Evolutionary conservation across 306 rosid genomes (phyloP).

Genomic region (Acmispon strigosus): DNA sequence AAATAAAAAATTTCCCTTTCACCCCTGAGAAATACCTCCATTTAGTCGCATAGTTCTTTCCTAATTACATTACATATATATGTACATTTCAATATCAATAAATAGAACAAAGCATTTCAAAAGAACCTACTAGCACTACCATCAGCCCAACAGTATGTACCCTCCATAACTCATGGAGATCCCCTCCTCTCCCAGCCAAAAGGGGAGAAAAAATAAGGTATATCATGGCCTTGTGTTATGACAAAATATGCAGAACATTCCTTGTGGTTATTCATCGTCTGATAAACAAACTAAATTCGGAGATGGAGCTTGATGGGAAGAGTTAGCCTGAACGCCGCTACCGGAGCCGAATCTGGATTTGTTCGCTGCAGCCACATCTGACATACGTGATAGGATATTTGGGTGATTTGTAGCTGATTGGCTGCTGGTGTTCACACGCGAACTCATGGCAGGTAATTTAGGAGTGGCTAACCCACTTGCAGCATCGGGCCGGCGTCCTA

Average conservation of each 20-base stretch:
- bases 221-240: not conserved
- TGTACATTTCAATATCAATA: slow-evolving; percentile 5
- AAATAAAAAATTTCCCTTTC: not conserved
- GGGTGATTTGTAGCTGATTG: slow-evolving; percentile 26
- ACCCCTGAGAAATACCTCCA: not conserved
- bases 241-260: not conserved
- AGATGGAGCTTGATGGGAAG: slow-evolving; percentile 15
- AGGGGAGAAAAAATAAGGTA: not conserved
- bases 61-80: not conserved
- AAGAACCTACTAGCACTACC: not conserved
- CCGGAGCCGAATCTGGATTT: slow-evolving; percentile 10
- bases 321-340: slow-evolving; percentile 6
- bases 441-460: slow-evolving; percentile 22
- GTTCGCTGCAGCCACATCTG: slow-evolving; percentile 4
- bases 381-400: not conserved
- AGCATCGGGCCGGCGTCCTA: slow-evolving; percentile 18
- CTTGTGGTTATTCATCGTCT: slow-evolving; percentile 45
- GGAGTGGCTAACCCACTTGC: slow-evolving; percentile 10
- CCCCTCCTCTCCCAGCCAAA: not conserved
- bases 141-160: not conserved
- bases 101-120: not conserved
- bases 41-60: too few relatives aligned
- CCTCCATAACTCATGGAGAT: not conserved
- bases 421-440: slow-evolving; percentile 17
- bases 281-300: slow-evolving; percentile 51